A percentile compares a stretch with the other conserved stretches of the same genome.
Evolutionary conservation across 805 yeast species (phyloP).

Genomic region (Suhomyces pyralidae): DNA sequence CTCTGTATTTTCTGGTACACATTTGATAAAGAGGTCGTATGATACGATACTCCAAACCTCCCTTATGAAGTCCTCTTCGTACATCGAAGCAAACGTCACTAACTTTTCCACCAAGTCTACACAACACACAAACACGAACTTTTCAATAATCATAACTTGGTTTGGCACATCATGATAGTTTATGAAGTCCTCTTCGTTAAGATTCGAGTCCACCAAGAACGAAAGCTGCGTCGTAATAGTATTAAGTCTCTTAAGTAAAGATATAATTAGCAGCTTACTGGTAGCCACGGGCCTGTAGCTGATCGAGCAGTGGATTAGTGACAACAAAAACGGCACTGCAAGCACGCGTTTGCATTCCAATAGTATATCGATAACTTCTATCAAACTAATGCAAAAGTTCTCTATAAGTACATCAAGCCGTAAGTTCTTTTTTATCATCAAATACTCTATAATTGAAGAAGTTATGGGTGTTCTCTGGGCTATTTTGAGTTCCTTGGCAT

Average conservation of each 20-base stretch:
- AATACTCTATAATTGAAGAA: slow-evolving; percentile 40
- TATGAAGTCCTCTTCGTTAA: slow-evolving; percentile 24
- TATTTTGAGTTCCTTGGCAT: slow-evolving; percentile 19
- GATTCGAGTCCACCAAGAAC: slow-evolving; percentile 25
- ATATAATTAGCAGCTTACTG: slow-evolving; percentile 26
- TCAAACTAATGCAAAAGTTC: slow-evolving; percentile 30
- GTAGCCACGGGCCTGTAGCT: slow-evolving; percentile 65
- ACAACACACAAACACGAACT: slow-evolving; percentile 47
- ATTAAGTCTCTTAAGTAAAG: slow-evolving; percentile 15
- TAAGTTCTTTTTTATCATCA: slow-evolving; percentile 42
- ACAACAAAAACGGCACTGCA: slow-evolving; percentile 58
- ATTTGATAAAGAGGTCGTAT: slow-evolving; percentile 30
- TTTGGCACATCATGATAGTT: slow-evolving; percentile 29
- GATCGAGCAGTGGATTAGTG: slow-evolving; percentile 54
- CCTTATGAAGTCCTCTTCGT: slow-evolving; percentile 18
- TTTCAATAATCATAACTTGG: slow-evolving; percentile 41
- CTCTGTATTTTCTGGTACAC: slow-evolving; percentile 51
- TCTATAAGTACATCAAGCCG: slow-evolving; percentile 50
- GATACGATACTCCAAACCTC: slow-evolving; percentile 24
- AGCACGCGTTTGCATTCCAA: slow-evolving; percentile 23
- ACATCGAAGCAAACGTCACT: slow-evolving; percentile 23
- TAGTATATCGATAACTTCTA: slow-evolving; percentile 28
- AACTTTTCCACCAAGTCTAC: slow-evolving; percentile 57
- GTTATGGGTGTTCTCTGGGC: slow-evolving; percentile 30
- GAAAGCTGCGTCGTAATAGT: slow-evolving; percentile 18